Base-by-base conservation (phyloP, 2,329 filamentous ascomycete species). In the Exophiala dermatitidis region DNA sequence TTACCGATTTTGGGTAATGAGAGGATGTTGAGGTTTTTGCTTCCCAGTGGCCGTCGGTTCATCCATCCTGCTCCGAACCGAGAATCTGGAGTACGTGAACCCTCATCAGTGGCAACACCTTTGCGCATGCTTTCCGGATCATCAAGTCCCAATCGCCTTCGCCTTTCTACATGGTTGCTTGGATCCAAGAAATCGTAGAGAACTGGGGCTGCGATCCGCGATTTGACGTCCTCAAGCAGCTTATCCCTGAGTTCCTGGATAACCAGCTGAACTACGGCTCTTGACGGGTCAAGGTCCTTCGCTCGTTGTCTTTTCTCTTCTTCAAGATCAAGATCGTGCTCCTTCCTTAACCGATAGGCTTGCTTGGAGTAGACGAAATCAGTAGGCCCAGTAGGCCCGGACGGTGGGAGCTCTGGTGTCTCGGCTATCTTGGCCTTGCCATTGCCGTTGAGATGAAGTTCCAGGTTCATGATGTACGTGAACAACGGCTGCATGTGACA, bases 381-480 rank as follows among this genome's bases (percentile, higher is more conserved):
- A 5, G 60, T 46, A 5, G 58, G 56, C 3, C 52, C 57, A 5
- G 57, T 54, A 32, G 60, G 58, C 33, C 36, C 9, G 12, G 54
- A 19, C 19, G 19, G 19, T 19, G 19, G 19, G 2, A 19, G 37
- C 8, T 58, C 52, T n/a, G 69, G 72, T 57, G 71, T 75, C 60
- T 71, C 67, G 61, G 81, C 76, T 62, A 10, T 10, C 33, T 19
- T 19, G 19, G 84, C 83, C 60, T 81, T 76, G 8, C 81, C 80
- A 63, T 84, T 83, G 38, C 83, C 82, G 63, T 83, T 82, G 57
- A 79, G 77, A 60, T 86, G 85, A 52, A 89, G 83, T 66, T 91
- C 86, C 89, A 98, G 95, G 42, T 83, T 81, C 86, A 98, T 91
- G 56, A 80, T 78, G 63, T 97, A 97, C 1, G 86, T 96, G 73